Conservation (phyloP, 129 eudicot genomes). For the Flaveria bidentis region DNA sequence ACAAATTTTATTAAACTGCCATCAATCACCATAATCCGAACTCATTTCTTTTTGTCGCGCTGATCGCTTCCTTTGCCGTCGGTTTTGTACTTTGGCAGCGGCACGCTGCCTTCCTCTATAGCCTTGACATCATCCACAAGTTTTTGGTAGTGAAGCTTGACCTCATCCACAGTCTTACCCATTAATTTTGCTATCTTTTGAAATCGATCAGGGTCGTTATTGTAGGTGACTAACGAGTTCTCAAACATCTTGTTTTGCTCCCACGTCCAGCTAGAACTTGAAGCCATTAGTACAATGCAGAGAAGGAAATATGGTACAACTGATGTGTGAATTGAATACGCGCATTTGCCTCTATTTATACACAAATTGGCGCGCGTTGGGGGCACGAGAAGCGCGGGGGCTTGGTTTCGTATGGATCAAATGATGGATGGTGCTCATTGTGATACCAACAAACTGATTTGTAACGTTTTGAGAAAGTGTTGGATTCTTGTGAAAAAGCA, state of each 20-base stretch:
- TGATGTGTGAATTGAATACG: not conserved
- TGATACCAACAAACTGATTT: not conserved
- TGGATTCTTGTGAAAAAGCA: slow-evolving; percentile 13
- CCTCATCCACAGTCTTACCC: slow-evolving; percentile 67
- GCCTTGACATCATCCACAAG: slow-evolving; percentile 55
- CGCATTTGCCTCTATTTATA: not conserved
- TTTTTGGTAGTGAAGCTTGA: slow-evolving; percentile 54
- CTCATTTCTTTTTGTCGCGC: not conserved
- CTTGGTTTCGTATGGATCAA: not conserved
- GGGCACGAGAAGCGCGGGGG: not conserved
- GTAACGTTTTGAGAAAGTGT: slow-evolving; percentile 19
- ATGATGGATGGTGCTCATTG: not conserved
- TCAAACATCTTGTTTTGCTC: slow-evolving; percentile 71
- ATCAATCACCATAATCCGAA: not conserved
- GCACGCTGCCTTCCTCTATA: slow-evolving; percentile 59
- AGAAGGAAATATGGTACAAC: not conserved
- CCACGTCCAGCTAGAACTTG: slow-evolving; percentile 55
- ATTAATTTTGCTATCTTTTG: slow-evolving; percentile 50
- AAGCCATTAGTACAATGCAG: slow-evolving; percentile 45
- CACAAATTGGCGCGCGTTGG: not conserved
- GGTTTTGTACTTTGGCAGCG: slow-evolving; percentile 47
- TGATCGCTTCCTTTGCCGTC: not conserved
- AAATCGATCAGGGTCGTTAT: slow-evolving; percentile 68
- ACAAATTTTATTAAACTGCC: not conserved
- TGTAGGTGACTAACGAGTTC: slow-evolving; percentile 54